phyloP scores from a whole-genome alignment of 2,329 filamentous ascomycete species.

The Cercospora nicotianae region DNA sequence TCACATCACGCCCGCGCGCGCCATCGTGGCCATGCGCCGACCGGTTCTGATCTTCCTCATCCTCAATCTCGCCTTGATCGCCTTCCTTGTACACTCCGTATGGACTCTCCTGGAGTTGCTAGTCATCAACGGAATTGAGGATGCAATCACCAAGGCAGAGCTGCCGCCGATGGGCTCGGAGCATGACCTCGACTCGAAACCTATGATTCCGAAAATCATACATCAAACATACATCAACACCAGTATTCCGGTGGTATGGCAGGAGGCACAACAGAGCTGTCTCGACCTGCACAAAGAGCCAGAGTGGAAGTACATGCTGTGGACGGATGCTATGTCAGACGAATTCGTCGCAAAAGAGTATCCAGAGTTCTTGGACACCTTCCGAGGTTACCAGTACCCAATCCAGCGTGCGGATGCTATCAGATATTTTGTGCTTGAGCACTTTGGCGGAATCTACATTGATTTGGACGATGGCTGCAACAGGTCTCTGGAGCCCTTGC shows the following conservation, averaged over 20 bases:
- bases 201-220: slow-evolving; percentile 73
- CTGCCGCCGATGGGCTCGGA: slow-evolving; percentile 65
- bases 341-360: slow-evolving; percentile 73
- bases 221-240: slow-evolving; percentile 75
- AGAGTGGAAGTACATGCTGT: slow-evolving; percentile 76
- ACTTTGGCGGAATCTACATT: slow-evolving; percentile 79
- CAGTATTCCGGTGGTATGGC: slow-evolving; percentile 67
- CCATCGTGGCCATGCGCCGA: slow-evolving; percentile 55
- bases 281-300: slow-evolving; percentile 58
- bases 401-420: slow-evolving; percentile 76
- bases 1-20: neutral
- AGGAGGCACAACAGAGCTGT: slow-evolving; percentile 64
- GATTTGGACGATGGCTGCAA: slow-evolving; percentile 74
- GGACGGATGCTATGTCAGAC: slow-evolving; percentile 69
- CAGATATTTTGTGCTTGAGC: slow-evolving; percentile 74
- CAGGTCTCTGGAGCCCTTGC: slow-evolving; percentile 61
- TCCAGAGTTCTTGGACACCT: slow-evolving; percentile 68
- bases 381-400: slow-evolving; percentile 70
- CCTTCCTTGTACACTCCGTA: slow-evolving; percentile 65
- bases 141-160: slow-evolving; percentile 66
- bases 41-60: slow-evolving; percentile 64
- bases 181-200: slow-evolving; percentile 41
- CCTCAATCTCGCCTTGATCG: slow-evolving; percentile 63
- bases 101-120: slow-evolving; percentile 71
- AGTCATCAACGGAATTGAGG: slow-evolving; percentile 64